Base-by-base conservation (phyloP, 192 early-diverging fungal genomes). In the Dissophora ornata region DNA sequence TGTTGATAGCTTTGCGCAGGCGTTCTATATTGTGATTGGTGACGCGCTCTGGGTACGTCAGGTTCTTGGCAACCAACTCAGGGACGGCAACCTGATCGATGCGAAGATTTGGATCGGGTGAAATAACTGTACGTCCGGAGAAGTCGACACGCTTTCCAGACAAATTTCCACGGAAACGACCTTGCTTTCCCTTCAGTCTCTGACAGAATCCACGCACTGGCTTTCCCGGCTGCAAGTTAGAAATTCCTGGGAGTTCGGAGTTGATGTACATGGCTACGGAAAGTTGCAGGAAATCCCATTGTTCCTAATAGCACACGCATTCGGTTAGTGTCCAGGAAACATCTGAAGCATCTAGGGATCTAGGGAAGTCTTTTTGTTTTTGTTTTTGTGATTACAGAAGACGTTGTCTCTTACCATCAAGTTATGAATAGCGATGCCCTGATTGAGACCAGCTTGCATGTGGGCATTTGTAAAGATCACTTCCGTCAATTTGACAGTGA, bases 71-170 rank as follows among this genome's bases (percentile, higher is more conserved):
- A 3, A 98, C 94, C 22, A 91, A 83, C 57, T 91, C 88, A 6
- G 98, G 98, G 0, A 99, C 94, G 12, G 96, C 98, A 47, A 93
- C 90, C 74, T 88, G 93, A 77, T 98, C 97, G 58, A 99, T 99
- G 21, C 95, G 90, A 81, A 98, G 86, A 81, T 98, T 98, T 5
- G 98, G 98, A 71, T 99, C 98, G 8, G 97, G 97, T 6, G 96
- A 97, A 81, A 99, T 99, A 54, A 99, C 98, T 3, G 98, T 99
- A 78, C 98, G 89, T 3, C 94, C 97, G 33, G 96, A 97, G 68
- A 98, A 99, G 80, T 99, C 97, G 6, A 99, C 98, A 79, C 98
- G 95, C 87, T 99, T 99, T 59, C 98, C 98, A 1, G 95, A 96
- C 53, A 99, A 84, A 60, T 99, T 99, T 44, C 98, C 98, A 67